Base-by-base conservation (phyloP, 2,329 filamentous ascomycete species). In the Talaromyces sp. region DNA sequence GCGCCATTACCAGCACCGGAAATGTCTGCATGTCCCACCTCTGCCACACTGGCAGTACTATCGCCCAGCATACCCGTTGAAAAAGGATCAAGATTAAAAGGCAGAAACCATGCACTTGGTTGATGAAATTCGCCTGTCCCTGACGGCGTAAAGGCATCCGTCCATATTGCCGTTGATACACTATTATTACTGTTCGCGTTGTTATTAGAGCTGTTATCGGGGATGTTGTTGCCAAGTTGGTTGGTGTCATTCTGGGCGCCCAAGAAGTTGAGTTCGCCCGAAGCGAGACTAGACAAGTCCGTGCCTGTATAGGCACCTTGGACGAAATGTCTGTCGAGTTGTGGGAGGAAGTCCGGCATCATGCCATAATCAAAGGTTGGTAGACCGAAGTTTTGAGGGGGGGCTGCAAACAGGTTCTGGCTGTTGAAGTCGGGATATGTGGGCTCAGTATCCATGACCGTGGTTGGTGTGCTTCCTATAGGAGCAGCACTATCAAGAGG, bases 31-130 rank as follows among this genome's bases (percentile, higher is more conserved):
- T 31, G 56, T 43, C 35, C 56, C 19, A 24, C 56, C 11, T 54
- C 33, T 3, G 24, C 14, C 31, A 22, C 39, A 27, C 24, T 47
- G n/a, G 37, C 10, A 45, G 37, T 27, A 45, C n/a, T 47, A 27
- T 43, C 64, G 8, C 64, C 54, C 33, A 64, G 41, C 64, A 66
- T 62, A 27, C 60, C 64, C 1, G 49, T 49, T 11, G 50, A 50
- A 45, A 66, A 50, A 13, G 92, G 91, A 66, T 95, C 91, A 78
- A 96, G 87, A 74, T 96, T 96, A 78, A 97, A 96, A 1, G 93
- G 92, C 82, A 96, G 88, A 76, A 96, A 96, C 91, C 93, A 98
- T 5, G 90, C 91, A 61, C 89, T 89, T 54, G 78, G 76, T 50
- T 79, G 78, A 63, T 78, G 75, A 65, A 74, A 78, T 49, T 78